These are phyloP conservation scores for Waltergamsia citrina DNA, from an alignment of 2,329 filamentous ascomycete species.

Conservation along the genomic window DNA sequence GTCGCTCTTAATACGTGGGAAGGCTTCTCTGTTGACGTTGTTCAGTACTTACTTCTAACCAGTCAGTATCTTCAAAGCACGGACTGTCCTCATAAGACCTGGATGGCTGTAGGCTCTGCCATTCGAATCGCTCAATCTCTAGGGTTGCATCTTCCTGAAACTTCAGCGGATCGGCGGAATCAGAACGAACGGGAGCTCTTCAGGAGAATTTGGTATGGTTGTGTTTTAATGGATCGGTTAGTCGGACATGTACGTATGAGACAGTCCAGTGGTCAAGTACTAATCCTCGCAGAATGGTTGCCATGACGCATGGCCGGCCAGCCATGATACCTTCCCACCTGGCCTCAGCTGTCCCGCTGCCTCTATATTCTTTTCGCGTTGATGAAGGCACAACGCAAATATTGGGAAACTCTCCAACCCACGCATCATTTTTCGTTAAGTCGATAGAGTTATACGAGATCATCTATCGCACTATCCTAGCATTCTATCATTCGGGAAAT, in stretches of 20 bases:
- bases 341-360: conserved; percentile 16
- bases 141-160: conserved; percentile 32
- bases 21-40: conserved; percentile 28
- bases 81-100: conserved; percentile 34
- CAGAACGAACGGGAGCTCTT: conserved; percentile 14
- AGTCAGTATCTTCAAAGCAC: conserved; percentile 40
- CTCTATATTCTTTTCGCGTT: too few relatives aligned
- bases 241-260: too few relatives aligned
- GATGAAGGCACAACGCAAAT: too few relatives aligned
- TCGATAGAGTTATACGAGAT: conserved; percentile 26
- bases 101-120: conserved; percentile 36
- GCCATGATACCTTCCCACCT: conserved; percentile 24
- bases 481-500: too few relatives aligned
- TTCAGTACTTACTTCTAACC: conserved; percentile 36
- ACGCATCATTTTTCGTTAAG: conserved; percentile 21
- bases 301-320: conserved; percentile 22
- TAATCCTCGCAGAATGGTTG: conserved; percentile 18
- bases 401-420: conserved; percentile 4
- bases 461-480: conserved; percentile 18
- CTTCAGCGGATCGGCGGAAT: conserved; percentile 13
- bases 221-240: conserved; percentile 27
- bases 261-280: not conserved
- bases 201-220: conserved; percentile 24
- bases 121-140: conserved; percentile 36
- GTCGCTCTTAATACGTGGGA: conserved; percentile 32